Evolutionary conservation across 345 rosid species (phyloP).

Genomic region (Psidium friedrichsthalianum): DNA sequence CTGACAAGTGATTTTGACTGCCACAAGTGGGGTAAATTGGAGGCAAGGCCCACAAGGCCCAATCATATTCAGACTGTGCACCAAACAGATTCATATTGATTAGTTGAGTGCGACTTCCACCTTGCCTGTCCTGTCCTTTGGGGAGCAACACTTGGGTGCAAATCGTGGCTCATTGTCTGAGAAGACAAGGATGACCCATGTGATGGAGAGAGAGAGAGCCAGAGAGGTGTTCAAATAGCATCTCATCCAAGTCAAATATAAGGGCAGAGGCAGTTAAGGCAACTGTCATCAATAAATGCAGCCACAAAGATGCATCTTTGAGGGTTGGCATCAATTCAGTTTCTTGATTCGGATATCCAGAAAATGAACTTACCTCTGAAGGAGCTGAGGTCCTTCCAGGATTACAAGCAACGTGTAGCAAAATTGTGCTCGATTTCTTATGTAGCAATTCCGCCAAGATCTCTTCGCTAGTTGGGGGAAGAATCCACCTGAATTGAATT

Average conservation of each 20-base stretch:
- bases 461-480: no score
- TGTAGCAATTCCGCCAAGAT: no score
- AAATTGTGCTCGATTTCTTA: no score
- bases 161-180: neutral
- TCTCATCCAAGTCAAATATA: neutral
- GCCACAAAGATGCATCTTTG: neutral
- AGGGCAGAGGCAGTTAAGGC: neutral
- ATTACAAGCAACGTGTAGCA: neutral
- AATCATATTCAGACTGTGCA: neutral
- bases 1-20: neutral
- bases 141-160: neutral
- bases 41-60: neutral
- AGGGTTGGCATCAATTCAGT: neutral
- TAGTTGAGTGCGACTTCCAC: neutral
- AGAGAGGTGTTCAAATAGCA: neutral
- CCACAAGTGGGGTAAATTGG: neutral
- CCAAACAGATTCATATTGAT: neutral
- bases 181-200: neutral
- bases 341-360: neutral
- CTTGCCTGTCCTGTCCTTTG: neutral
- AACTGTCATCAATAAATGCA: neutral
- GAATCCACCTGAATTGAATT: no score
- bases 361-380: neutral
- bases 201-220: neutral
- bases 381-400: neutral